phyloP scores from a whole-genome alignment of 2,329 filamentous ascomycete genomes.

The Xylariaceae sp. region DNA sequence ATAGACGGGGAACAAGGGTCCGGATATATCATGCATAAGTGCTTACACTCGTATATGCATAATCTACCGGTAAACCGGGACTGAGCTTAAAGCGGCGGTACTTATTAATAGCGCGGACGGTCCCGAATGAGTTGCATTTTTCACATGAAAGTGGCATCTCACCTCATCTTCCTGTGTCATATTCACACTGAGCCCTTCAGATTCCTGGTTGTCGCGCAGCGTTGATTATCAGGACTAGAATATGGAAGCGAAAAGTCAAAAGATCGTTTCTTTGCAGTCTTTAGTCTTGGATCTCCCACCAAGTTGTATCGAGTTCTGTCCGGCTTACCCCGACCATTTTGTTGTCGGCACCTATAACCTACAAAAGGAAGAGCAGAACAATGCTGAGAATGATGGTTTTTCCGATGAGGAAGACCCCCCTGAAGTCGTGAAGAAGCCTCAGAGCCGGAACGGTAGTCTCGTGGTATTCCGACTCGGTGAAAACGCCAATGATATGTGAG shows the following conservation, averaged over 20 bases:
- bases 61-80: conserved; percentile 3
- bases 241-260: conserved; percentile 14
- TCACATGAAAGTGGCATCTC: too few species aligned
- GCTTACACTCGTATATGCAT: too few species aligned
- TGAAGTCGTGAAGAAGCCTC: conserved; percentile 36
- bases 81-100: not conserved
- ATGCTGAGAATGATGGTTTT: conserved; percentile 15
- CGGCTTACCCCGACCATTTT: conserved; percentile 58
- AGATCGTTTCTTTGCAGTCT: conserved; percentile 44
- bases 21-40: not conserved
- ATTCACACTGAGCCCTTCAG: not conserved
- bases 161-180: not conserved
- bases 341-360: conserved; percentile 83
- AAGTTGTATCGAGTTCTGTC: conserved; percentile 73
- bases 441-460: conserved; percentile 70
- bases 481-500: conserved; percentile 50
- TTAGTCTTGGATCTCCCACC: conserved; percentile 63
- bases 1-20: not conserved
- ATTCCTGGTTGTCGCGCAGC: not conserved
- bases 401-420: conserved; percentile 24
- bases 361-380: conserved; percentile 42
- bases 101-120: conserved; percentile 23
- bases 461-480: conserved; percentile 58
- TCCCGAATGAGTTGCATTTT: conserved; percentile 19
- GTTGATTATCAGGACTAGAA: not conserved